Evolutionary conservation across 768 basidiomycete genomes (phyloP), one percentile per base, ranked within the genome.

Genomic region (Clathrus columnatus): DNA sequence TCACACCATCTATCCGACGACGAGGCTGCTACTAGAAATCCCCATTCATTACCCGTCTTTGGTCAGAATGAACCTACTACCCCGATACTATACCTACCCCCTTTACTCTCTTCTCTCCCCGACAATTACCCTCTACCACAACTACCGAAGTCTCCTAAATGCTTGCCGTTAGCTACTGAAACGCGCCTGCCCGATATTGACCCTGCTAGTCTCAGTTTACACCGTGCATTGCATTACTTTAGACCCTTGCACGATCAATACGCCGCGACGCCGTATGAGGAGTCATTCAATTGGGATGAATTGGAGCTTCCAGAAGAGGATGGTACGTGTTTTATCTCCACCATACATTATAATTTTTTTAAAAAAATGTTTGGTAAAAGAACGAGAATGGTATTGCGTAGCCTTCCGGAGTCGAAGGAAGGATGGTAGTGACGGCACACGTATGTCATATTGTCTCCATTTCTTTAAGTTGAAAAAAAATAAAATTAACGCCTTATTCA

Each of bases 371-470:
- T 11, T 44, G 17, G 16, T 27, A 29, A 0, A 23, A 46, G 87
- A 88, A 61, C 73, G 89, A 36, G 88, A 91, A 56, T 96, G 88
- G 91, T 97, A 95, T 65, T 84, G 84, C 58, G 95, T 98, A 10
- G 90, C 82, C 16, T 98, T 98, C 69, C 77, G 91, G 11, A 89
- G 86, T 59, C 80, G 78, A 61, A 77, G 94, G 24, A 84, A 81
- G 63, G 69, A 72, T 7, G 87, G 81, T 21, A 86, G 85, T 60
- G 83, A 91, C 58, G 77, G 80, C 20, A 75, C 72, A 58, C 73
- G 89, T 89, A 67, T 60, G 76, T 69, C 46, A 52, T 57, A n/a
- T 26, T 50, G 6, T 30, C n/a, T 2, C 21, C 20, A 42, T 29
- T 5, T 21, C 21, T 27, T n/a, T 14, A 23, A 54, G 51, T 45